These are phyloP conservation scores for Avena eriantha DNA, from an alignment of 176 grass and related monocot species.

Conservation along the genomic window DNA sequence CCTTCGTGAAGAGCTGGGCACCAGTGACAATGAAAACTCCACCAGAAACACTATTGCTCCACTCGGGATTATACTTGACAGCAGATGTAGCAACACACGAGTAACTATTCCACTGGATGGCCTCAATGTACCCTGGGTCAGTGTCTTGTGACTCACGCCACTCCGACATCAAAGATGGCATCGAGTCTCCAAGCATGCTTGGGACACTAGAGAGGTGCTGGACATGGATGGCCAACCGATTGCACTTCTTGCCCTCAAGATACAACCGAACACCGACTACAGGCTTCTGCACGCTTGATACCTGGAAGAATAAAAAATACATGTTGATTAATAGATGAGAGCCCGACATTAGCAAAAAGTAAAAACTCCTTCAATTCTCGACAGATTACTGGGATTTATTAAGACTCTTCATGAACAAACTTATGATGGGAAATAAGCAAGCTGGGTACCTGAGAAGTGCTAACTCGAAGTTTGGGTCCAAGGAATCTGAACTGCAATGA, in stretches of 20 bases:
- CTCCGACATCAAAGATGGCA: slow-evolving; percentile 52
- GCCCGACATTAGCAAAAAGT: background rate
- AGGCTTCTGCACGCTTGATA: slow-evolving; percentile 75
- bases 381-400: background rate
- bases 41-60: slow-evolving; percentile 62
- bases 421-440: background rate
- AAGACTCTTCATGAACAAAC: background rate
- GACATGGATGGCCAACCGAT: slow-evolving; percentile 89
- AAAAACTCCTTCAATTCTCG: background rate
- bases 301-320: slow-evolving; percentile 47
- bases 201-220: slow-evolving; percentile 93
- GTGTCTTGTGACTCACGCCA: slow-evolving; percentile 83
- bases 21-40: slow-evolving; percentile 92
- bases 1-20: slow-evolving; percentile 86
- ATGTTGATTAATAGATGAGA: slow-evolving; percentile 23
- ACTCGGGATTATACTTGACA: slow-evolving; percentile 69
- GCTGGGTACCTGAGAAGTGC: slow-evolving; percentile 80
- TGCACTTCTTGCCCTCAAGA: slow-evolving; percentile 91
- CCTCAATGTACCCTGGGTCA: slow-evolving; percentile 72
- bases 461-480: slow-evolving; percentile 86
- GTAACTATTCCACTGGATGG: slow-evolving; percentile 90
- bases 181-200: slow-evolving; percentile 78
- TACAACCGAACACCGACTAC: slow-evolving; percentile 82
- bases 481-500: slow-evolving; percentile 90
- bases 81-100: slow-evolving; percentile 67